Base-by-base conservation (phyloP, 495 filamentous ascomycete genomes). In the Neurospora terricola region DNA sequence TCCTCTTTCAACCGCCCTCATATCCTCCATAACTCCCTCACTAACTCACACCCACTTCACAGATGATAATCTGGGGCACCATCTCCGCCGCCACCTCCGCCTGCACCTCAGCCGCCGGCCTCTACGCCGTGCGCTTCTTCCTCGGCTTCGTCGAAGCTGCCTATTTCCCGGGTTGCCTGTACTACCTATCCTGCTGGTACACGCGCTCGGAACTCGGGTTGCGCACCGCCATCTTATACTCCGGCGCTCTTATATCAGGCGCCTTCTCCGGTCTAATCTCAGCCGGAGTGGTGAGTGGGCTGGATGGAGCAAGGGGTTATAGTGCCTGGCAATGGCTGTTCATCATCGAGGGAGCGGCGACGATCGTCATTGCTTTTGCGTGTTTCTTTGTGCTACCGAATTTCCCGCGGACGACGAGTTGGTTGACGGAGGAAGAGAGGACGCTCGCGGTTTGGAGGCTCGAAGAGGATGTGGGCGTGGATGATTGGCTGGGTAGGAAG, bases 401-500 rank as follows among this genome's bases (percentile, higher is more conserved):
- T 79, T 93, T 93, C 74, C 93, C 92, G n/a, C 84, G 90, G 23
- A 94, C 92, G 40, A 94, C 92, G 2, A 78, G 75, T 11, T 93
- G 92, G 91, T 82, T 95, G 21, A 89, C 85, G 3, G 87, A 91
- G 68, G 87, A 92, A 76, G 91, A 94, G 77, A 86, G 87, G 40
- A 82, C 87, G 12, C 82, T 94, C 11, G 92, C 91, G 45, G 80
- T 86, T 38, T 93, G 90, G 88, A 83, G 92, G 7, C 79, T 94
- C 10, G 87, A 91, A 73, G 91, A 93, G 76, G 93, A 97, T 80
- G 90, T 93, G 72, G 93, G 93, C 12, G 85, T 91, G 75, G 91
- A 92, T 74, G 92, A 95, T 80, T 91, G 89, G 91, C 81, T 87
- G 34, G 87, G 86, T 43, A 86, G 86, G 70, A 84, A 90, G 42